These are phyloP conservation scores for Cnidoscolus chayamansa DNA, from an alignment of 441 rosid genomes.

Conservation along the genomic window DNA sequence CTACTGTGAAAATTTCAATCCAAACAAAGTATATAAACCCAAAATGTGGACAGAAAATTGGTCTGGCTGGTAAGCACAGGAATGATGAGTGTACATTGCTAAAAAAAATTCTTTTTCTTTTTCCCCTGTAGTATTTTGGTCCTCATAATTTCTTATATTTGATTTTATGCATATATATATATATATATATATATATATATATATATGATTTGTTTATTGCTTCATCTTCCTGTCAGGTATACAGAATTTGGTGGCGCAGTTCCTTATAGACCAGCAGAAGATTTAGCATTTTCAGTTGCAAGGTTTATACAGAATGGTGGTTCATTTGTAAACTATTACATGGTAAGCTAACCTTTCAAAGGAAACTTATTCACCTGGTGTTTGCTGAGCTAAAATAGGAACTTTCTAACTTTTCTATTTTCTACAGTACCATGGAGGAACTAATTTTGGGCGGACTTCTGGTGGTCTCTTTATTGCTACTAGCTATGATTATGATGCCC, in stretches of 20 bases:
- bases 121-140: background rate
- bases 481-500: conserved; percentile 93
- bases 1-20: conserved; percentile 86
- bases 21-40: conserved; percentile 84
- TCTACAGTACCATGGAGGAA: conserved; percentile 90
- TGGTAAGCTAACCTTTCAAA: conserved; percentile 48
- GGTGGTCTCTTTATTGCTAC: conserved; percentile 96
- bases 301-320: conserved; percentile 93
- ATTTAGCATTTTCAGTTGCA: conserved; percentile 88
- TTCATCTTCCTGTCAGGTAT: conserved; percentile 41
- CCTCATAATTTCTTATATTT: background rate
- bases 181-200: no score
- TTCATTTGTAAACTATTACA: conserved; percentile 81
- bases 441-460: conserved; percentile 93
- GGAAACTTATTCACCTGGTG: background rate
- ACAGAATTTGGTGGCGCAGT: conserved; percentile 81
- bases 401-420: background rate
- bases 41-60: conserved; percentile 98
- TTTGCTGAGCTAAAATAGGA: background rate
- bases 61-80: conserved; percentile 82
- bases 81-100: background rate
- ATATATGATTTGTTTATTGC: background rate
- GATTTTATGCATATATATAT: no score
- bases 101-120: conserved; percentile 3
- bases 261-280: conserved; percentile 81